Evolutionary conservation across 345 rosid species (phyloP), one percentile per base, ranked within the genome.

Genomic region (Acer saccharum): DNA sequence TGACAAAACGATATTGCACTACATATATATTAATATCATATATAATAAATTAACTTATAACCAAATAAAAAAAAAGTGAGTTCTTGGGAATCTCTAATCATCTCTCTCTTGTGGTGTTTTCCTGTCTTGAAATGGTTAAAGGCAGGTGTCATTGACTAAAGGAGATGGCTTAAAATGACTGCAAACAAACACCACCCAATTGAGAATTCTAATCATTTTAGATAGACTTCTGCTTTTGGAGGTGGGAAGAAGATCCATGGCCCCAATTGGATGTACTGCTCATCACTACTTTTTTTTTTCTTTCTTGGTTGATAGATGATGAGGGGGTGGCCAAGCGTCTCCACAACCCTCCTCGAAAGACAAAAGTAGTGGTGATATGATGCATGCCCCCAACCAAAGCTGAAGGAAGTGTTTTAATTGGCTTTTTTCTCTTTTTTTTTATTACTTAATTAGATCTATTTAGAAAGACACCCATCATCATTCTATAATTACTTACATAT

Each of bases 301-400:
- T 55, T 62, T 76, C 21, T 27, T 69, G 43, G n/a, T 74, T 71
- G 14, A 61, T 35, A 43, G 18, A 32, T 68, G 66, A 64, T 35
- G 39, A 35, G 44, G 72, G 63, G 76, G 62, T 77, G 73, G 52
- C 64, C 55, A 68, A 63, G 72, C 72, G 83, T 73, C 87, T 72
- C 79, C 79, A 75, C 65, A 79, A 54, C 67, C 61, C 79, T 55
- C 68, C 82, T 68, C 86, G 85, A 82, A 82, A 77, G 88, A 74
- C 85, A 85, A 57, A 74, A n/a, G 27, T 9, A 16, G 57, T 44
- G 6, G 72, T 77, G 35, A 25, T 25, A 25, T 25, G 27, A 65
- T 62, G 78, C 79, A 35, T 81, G 81, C 71, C 73, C 71, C 76
- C 67, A 14, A 61, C 79, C 76, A 75, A 80, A 74, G 61, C 78